Evolutionary conservation across 2,329 filamentous ascomycete genomes (phyloP).

Genomic region (Teratosphaeria nubilosa): DNA sequence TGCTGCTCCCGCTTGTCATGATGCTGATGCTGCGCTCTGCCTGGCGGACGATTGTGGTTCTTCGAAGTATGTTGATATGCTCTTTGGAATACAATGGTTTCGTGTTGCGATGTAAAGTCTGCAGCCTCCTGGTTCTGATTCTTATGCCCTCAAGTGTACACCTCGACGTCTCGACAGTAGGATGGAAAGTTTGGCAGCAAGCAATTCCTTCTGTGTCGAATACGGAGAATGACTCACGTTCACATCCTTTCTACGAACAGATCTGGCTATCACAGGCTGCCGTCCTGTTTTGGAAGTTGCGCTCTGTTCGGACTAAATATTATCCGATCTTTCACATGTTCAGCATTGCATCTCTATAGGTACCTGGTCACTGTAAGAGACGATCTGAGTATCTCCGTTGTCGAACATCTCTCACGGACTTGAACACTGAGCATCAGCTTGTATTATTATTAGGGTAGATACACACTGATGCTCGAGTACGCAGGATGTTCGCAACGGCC

Average conservation of each 20-base stretch:
- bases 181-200: not conserved
- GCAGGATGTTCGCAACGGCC: not conserved
- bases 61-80: not conserved
- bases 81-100: not conserved
- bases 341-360: not conserved
- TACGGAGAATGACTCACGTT: not conserved
- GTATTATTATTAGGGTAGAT: not conserved
- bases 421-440: not conserved
- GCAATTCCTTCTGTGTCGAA: not conserved
- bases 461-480: not conserved
- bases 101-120: not conserved
- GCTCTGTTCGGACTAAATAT: not conserved
- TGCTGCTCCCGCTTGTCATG: slow-evolving; percentile 1
- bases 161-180: not conserved
- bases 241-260: not conserved
- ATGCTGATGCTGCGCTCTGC: not conserved
- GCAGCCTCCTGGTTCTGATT: not conserved
- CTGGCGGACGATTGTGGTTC: no score
- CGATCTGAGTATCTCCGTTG: no score
- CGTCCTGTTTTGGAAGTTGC: not conserved
- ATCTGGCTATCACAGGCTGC: not conserved
- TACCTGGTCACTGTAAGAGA: no score
- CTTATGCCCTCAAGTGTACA: not conserved
- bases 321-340: not conserved
- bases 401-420: no score